Base-by-base conservation (phyloP, 768 basidiomycete genomes). In the Boletus eberwhitei region DNA sequence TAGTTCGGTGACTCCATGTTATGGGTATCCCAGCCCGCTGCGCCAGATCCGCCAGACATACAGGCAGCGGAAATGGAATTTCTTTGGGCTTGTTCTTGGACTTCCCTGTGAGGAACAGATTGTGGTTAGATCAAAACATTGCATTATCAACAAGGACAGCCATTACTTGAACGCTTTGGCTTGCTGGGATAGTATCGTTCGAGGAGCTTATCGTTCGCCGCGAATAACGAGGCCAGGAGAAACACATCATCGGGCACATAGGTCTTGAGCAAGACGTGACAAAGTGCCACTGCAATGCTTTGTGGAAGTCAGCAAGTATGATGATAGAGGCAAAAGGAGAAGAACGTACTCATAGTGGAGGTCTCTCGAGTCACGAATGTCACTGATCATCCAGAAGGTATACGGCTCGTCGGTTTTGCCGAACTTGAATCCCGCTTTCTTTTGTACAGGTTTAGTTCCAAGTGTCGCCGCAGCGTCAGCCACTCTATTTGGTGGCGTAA, bases 201-300 rank as follows among this genome's bases (percentile, higher is more conserved):
- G 2, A 60, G 35, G 5, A 50, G 29, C 38, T 61, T 2, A 16
- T 49, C 47, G 6, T 14, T 39, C 47, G 41, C 48, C 19, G 38
- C 38, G 6, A 61, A 39, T 5, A 61, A 47, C 5, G 60, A 62
- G 5, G 59, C 48, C 8, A 61, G 34, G 40, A 62, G 60, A 4
- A 62, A 35, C 21, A 61, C 36, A 6, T 61, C 60, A 43, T 50
- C 39, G 7, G 48, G 60, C 32, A 36, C 40, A 19, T 58, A 61
- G 2, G 50, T 58, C 13, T 53, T 58, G 32, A 61, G 60, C 12
- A 62, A 36, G 16, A 39, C 44, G 5, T 46, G 47, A 36, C 59
- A 61, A 21, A 61, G 48, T 2, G 48, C 55, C n/a, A 61, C 44
- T 12, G 60, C 59, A 8, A 50, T 34, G 21, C 60, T 61, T 43